Percentiles rank a stretch among this genome's conserved stretches.
Evolutionary conservation across 1,284 basidiomycete genomes (phyloP).

Genomic region (Boletellus deceptivus): DNA sequence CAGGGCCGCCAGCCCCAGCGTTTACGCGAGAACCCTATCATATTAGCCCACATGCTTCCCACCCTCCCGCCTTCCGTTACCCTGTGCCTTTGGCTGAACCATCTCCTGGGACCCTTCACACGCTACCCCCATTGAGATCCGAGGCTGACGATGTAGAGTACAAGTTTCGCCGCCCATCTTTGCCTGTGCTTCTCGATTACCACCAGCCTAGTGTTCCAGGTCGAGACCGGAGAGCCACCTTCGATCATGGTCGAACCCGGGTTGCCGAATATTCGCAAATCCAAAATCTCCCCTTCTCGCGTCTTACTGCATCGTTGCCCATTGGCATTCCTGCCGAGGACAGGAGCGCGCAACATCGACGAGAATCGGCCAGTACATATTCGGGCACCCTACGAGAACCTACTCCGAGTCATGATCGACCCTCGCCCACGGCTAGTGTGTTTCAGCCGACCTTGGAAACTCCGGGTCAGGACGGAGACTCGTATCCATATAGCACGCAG

Average conservation of each 20-base stretch:
- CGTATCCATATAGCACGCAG: constrained; percentile 12
- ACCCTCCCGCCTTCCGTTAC: constrained; percentile 23
- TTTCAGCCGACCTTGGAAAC: constrained; percentile 13
- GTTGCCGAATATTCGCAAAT: constrained; percentile 12
- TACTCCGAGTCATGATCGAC: constrained; percentile 16
- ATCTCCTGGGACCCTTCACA: constrained; percentile 20
- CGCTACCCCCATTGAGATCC: constrained; percentile 29
- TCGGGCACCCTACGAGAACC: constrained; percentile 19
- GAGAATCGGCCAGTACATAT: constrained; percentile 18
- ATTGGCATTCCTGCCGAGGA: constrained; percentile 10
- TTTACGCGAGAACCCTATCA: constrained; percentile 28
- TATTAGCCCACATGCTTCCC: constrained; percentile 22
- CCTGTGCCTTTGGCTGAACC: constrained; percentile 28
- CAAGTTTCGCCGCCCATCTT: constrained; percentile 34
- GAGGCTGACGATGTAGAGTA: constrained; percentile 29
- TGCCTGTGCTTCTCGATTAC: constrained; percentile 18
- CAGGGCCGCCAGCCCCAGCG: constrained; percentile 24
- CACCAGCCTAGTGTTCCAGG: background rate
- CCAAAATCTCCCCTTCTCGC: constrained; percentile 3
- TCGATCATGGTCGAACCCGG: constrained; percentile 19
- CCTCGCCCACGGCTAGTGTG: constrained; percentile 16
- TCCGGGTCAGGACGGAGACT: constrained; percentile 6
- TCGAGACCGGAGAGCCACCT: constrained; percentile 16
- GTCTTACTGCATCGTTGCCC: constrained; percentile 2
- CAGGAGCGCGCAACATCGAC: constrained; percentile 17